Percentiles rank a stretch among this genome's conserved stretches.
Evolutionary conservation across 129 eudicot species (phyloP).

Genomic region (Chrysanthemum makinoi): DNA sequence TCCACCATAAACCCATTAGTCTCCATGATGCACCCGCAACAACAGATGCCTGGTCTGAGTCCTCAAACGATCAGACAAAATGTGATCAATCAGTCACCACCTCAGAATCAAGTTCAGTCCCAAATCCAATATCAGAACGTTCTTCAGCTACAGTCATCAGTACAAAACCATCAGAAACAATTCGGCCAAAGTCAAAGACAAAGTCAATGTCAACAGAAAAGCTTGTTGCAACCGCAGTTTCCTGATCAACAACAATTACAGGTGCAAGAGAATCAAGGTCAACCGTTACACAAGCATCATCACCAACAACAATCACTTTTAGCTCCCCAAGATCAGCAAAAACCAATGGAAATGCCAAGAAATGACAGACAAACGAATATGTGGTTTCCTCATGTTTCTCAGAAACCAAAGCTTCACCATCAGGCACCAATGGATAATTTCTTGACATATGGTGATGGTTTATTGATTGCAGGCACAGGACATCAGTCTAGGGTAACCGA

Average conservation of each 20-base stretch:
- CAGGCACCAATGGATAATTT: slow-evolving; percentile 38
- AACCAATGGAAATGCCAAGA: slow-evolving; percentile 33
- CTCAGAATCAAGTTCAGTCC: slow-evolving; percentile 53
- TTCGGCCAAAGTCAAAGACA: not conserved
- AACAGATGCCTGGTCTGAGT: slow-evolving; percentile 48
- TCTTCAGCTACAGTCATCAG: slow-evolving; percentile 5
- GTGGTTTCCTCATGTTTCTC: slow-evolving; percentile 54
- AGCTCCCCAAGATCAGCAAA: slow-evolving; percentile 5
- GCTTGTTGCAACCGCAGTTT: slow-evolving; percentile 36
- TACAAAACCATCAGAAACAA: not conserved
- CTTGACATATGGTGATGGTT: slow-evolving; percentile 49
- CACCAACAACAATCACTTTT: slow-evolving; percentile 64
- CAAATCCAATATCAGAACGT: slow-evolving; percentile 51
- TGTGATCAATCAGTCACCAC: too few relatives aligned
- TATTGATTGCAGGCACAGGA: slow-evolving; percentile 49
- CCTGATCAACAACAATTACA: slow-evolving; percentile 49
- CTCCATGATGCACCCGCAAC: slow-evolving; percentile 56
- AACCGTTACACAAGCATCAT: slow-evolving; percentile 63
- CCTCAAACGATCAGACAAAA: slow-evolving; percentile 37
- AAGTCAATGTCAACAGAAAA: slow-evolving; percentile 40
- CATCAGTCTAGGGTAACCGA: slow-evolving; percentile 6
- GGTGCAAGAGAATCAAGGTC: slow-evolving; percentile 54
- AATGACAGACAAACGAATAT: slow-evolving; percentile 43
- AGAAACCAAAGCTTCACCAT: slow-evolving; percentile 44
- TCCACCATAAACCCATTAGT: slow-evolving; percentile 39